Conservation (phyloP, 1,139 yeast genomes). For the Saccharomyces hybrid region DNA sequence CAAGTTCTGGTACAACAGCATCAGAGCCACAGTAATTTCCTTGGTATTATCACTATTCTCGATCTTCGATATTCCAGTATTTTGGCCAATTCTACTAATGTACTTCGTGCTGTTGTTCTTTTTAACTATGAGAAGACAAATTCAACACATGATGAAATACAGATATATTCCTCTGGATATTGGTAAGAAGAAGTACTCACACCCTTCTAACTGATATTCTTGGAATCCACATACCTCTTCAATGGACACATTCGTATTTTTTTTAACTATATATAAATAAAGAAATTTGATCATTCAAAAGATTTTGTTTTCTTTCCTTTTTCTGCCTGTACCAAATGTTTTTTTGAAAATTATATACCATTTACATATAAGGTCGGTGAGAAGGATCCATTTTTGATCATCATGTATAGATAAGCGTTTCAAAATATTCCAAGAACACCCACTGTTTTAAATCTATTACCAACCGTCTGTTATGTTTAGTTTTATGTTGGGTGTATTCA, state of each 20-base stretch:
- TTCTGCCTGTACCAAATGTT: background rate
- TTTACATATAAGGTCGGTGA: no score
- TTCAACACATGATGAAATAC: constrained; percentile 94
- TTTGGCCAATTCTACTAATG: constrained; percentile 91
- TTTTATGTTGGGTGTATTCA: no score
- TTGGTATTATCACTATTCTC: constrained; percentile 55
- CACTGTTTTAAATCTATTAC: no score
- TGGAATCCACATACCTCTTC: background rate
- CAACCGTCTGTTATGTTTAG: no score
- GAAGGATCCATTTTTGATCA: no score
- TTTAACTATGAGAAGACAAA: constrained; percentile 92
- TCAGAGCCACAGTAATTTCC: constrained; percentile 61
- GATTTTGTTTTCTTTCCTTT: background rate
- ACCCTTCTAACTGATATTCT: background rate
- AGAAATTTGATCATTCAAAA: background rate
- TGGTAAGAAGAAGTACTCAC: constrained; percentile 67
- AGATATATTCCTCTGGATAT: constrained; percentile 88
- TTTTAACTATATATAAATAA: background rate
- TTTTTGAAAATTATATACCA: no score
- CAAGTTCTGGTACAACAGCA: constrained; percentile 86
- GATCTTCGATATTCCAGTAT: constrained; percentile 83
- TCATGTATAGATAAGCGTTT: no score
- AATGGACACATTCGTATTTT: background rate
- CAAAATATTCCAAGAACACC: no score
- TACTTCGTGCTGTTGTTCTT: constrained; percentile 77